Evolutionary conservation across 257 asterid genomes (phyloP), one percentile per base, ranked within the genome.

Genomic region (Knoxia roxburghii): DNA sequence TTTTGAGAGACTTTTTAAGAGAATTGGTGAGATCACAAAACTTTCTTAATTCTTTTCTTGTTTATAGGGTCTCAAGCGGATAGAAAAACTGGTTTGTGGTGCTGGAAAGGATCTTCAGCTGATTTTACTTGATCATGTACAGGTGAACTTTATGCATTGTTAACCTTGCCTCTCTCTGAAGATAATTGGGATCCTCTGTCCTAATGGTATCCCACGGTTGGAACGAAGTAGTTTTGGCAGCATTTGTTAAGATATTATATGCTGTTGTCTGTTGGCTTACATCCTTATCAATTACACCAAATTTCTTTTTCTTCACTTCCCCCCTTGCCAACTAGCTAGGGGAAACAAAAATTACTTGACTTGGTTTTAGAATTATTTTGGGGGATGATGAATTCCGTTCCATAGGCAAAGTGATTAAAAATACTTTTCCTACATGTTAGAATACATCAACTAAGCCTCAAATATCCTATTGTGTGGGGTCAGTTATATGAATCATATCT

Each of bases 71-170:
- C 77, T 90, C 74, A 94, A 85, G 85, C 78, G 97, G 78, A 85
- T 84, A 68, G 85, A 93, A 33, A 93, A 93, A 85, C 79, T 77
- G 40, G 84, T 92, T 82, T 72, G 79, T 75, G 91, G 93, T 72
- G 86, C 97, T 65, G 98, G 95, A 67, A 90, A 88, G 78, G 99
- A 94, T 80, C 95, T 94, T 77, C 99, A 90, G 76, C 75, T 79
- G 41, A 73, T 88, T 68, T 86, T 84, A 69, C 90, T 86, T 71
- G 91, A 87, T 81, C 96, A 94, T 79, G 86, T 90, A 33, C 95
- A 90, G 96, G 99, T 93, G 69, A 26, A 55, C 50, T 48, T 68
- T 66, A 58, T 58, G 43, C 53, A 64, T 56, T 51, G 27, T 64
- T 54, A 14, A 20, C 27, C 23, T 27, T 30, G 10, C 30, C 74